Evolutionary conservation across 1,139 yeast genomes (phyloP).

Genomic region (Arxiozyma slooffiae): DNA sequence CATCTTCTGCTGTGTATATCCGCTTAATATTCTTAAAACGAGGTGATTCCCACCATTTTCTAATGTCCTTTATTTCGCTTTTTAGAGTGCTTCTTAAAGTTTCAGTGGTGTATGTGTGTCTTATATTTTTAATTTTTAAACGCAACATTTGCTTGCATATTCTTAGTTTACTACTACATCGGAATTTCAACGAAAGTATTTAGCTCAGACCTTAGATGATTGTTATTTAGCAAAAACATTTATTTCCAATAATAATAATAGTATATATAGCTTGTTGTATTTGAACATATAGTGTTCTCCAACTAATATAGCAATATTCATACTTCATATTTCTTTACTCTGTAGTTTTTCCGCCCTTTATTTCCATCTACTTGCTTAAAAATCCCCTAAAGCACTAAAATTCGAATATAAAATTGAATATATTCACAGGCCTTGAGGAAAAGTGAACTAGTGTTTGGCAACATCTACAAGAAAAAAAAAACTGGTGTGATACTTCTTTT

Average conservation of each 20-base stretch:
- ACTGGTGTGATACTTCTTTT: neutral
- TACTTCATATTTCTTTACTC: too few relatives aligned
- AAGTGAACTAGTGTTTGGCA: neutral
- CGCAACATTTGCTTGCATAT: neutral
- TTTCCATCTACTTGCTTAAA: neutral
- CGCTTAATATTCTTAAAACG: conserved; percentile 43
- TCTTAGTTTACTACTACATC: neutral
- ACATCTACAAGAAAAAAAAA: neutral
- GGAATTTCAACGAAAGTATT: too few relatives aligned
- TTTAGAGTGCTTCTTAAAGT: conserved; percentile 7
- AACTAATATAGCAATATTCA: neutral
- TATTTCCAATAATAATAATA: neutral
- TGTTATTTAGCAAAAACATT: neutral
- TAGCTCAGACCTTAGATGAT: too few relatives aligned
- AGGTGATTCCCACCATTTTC: conserved; percentile 44
- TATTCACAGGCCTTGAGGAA: neutral
- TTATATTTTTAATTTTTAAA: neutral
- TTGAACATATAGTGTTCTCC: neutral
- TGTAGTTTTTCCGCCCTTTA: neutral
- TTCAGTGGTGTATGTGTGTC: neutral
- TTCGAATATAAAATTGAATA: too few relatives aligned
- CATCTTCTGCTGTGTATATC: conserved; percentile 45
- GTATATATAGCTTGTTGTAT: neutral
- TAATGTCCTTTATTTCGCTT: conserved; percentile 30
- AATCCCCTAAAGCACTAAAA: neutral